A percentile compares a stretch with the other conserved stretches of the same genome.
Evolutionary conservation across 306 rosid genomes (phyloP).

Genomic region (Trifolium repens): DNA sequence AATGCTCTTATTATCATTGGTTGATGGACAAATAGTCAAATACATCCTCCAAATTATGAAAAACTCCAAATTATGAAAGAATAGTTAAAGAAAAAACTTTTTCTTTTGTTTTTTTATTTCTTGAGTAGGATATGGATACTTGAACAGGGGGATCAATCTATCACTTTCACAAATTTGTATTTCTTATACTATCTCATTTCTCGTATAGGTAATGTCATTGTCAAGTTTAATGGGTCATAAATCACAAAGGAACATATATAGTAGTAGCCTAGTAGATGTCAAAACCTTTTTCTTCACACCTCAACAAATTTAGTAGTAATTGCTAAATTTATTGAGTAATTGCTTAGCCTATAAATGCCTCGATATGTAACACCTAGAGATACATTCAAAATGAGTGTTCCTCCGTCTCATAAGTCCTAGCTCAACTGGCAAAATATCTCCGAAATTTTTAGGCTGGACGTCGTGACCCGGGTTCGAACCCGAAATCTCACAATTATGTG

Average conservation of each 20-base stretch:
- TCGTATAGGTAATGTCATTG: conserved; percentile 8
- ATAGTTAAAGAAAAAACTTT: no score
- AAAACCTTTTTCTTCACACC: background rate
- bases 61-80: no score
- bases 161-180: background rate
- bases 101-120: no score
- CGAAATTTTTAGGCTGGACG: no score
- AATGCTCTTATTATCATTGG: no score
- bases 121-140: no score
- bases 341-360: background rate
- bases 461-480: no score
- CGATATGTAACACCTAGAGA: conserved; percentile 23
- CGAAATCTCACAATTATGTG: no score
- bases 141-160: background rate
- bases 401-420: no score
- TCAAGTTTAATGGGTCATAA: background rate
- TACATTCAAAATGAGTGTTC: background rate
- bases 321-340: conserved; percentile 35
- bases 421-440: no score
- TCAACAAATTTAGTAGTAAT: conserved; percentile 37
- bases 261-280: background rate
- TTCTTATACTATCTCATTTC: background rate
- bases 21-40: no score
- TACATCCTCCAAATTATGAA: no score
- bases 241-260: background rate